These are phyloP conservation scores for Triticum timopheevii DNA, from an alignment of 176 grass and related monocot genomes.

Conservation along the genomic window DNA sequence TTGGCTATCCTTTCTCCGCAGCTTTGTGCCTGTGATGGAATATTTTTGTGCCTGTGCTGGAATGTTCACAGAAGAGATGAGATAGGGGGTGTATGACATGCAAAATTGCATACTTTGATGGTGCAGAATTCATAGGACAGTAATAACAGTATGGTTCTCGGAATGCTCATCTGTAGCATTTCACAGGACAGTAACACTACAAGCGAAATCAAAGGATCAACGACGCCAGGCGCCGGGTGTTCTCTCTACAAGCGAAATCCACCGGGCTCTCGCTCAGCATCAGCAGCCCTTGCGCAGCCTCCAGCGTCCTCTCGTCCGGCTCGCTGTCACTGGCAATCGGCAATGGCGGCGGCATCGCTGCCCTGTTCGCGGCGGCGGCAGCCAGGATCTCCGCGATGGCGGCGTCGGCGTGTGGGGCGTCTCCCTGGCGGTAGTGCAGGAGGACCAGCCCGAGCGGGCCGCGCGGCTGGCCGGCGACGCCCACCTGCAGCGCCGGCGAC, in stretches of 20 bases:
- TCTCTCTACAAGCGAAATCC: background rate
- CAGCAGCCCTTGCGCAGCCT: background rate
- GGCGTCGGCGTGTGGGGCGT: background rate
- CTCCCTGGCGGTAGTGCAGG: constrained; percentile 1
- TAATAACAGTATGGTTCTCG: background rate
- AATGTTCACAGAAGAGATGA: background rate
- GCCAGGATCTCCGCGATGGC: background rate
- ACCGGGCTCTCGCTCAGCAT: background rate
- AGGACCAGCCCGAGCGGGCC: background rate
- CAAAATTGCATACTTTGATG: background rate
- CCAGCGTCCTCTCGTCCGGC: background rate
- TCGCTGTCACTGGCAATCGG: background rate
- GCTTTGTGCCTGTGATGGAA: background rate
- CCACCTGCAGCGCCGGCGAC: background rate
- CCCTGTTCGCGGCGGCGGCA: background rate
- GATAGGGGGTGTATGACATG: background rate
- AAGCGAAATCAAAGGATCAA: background rate
- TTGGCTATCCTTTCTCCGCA: too few species aligned
- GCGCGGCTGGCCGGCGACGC: background rate
- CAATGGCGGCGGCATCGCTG: background rate
- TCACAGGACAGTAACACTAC: background rate
- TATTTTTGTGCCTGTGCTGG: background rate
- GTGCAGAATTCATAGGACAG: background rate
- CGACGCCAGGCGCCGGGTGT: background rate
- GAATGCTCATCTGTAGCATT: background rate